phyloP scores from a whole-genome alignment of 75 land plant genomes.

The Pinus tabuliformis region DNA sequence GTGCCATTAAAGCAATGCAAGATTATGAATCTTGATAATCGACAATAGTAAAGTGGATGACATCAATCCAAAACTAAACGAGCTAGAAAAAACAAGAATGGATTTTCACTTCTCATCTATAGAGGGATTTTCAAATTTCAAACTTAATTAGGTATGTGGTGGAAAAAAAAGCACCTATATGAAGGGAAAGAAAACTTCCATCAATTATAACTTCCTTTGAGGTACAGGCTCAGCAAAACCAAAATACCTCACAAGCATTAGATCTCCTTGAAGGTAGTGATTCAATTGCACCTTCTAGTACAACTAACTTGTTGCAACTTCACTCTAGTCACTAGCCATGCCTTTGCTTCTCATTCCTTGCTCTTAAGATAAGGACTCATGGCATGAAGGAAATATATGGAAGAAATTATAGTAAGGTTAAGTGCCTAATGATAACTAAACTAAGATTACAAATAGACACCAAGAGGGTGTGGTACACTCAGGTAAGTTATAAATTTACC shows the following conservation, averaged over 20 bases:
- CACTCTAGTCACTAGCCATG: neutral
- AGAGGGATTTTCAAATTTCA: neutral
- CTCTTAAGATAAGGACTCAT: neutral
- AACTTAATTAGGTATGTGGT: neutral
- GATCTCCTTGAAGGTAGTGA: neutral
- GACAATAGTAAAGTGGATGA: neutral
- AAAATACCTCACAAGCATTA: neutral
- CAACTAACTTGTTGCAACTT: neutral
- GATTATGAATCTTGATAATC: neutral
- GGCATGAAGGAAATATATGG: neutral
- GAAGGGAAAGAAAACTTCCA: neutral
- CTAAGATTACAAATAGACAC: neutral
- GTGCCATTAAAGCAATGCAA: neutral
- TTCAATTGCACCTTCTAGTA: neutral
- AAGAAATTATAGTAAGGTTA: neutral
- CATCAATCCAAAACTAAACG: neutral
- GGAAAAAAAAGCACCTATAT: neutral
- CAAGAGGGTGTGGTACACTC: neutral
- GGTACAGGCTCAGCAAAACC: neutral
- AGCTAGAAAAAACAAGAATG: neutral
- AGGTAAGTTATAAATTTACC: too few species aligned
- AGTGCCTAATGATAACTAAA: neutral
- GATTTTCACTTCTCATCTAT: neutral
- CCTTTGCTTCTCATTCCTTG: neutral
- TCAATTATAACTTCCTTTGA: neutral